Conservation (phyloP, 2,329 filamentous ascomycete species). For the Botrytis fabae region DNA sequence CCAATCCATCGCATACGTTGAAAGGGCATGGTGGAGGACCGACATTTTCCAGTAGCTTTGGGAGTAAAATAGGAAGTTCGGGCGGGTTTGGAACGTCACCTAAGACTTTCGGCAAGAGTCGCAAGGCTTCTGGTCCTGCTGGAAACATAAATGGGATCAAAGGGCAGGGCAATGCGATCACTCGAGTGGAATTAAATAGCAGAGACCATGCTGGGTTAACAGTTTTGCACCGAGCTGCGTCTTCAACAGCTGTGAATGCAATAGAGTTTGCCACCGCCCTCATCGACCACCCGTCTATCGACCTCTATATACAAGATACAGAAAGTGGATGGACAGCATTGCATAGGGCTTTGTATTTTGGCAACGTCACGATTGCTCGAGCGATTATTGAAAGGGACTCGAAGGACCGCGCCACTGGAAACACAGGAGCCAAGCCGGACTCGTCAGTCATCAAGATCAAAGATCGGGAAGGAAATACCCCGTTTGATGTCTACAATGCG, state of each 20-base stretch:
- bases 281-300: slow-evolving; percentile 77
- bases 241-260: slow-evolving; percentile 69
- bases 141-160: slow-evolving; percentile 48
- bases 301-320: slow-evolving; percentile 81
- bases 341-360: slow-evolving; percentile 85
- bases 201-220: slow-evolving; percentile 82
- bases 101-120: slow-evolving; percentile 50
- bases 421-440: slow-evolving; percentile 61
- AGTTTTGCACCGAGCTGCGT: slow-evolving; percentile 79
- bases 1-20: slow-evolving; percentile 52
- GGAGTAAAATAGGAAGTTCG: slow-evolving; percentile 42
- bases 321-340: slow-evolving; percentile 97
- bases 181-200: slow-evolving; percentile 74
- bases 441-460: slow-evolving; percentile 85
- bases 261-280: slow-evolving; percentile 75
- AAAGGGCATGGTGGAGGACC: slow-evolving; percentile 52
- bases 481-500: slow-evolving; percentile 87
- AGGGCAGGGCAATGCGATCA: slow-evolving; percentile 46
- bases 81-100: slow-evolving; percentile 49
- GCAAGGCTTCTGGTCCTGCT: slow-evolving; percentile 54
- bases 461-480: slow-evolving; percentile 90
- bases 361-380: slow-evolving; percentile 83
- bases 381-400: slow-evolving; percentile 76
- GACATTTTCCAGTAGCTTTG: slow-evolving; percentile 45
- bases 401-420: slow-evolving; percentile 45